A percentile compares a stretch with the other conserved stretches of the same genome.
Conservation (phyloP, 2,329 filamentous ascomycete genomes). For the Tolypocladium album region DNA sequence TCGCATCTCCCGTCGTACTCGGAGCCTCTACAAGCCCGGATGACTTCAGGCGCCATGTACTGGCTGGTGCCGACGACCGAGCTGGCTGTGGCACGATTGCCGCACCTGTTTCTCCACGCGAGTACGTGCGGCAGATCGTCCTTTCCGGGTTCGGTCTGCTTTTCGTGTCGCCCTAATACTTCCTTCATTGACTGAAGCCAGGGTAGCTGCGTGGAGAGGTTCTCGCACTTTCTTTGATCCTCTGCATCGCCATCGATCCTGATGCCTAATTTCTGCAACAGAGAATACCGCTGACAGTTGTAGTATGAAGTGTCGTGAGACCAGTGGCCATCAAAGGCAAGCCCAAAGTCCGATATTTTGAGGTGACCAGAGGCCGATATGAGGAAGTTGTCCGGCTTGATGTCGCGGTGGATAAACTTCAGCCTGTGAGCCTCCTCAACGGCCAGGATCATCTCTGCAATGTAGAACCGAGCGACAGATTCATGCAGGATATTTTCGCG, state of each 20-base stretch:
- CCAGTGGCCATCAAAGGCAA: slow-evolving; percentile 95
- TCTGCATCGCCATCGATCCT: slow-evolving; percentile 61
- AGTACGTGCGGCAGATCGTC: slow-evolving; percentile 35
- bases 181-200: slow-evolving; percentile 19
- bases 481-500: slow-evolving; percentile 78
- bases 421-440: slow-evolving; percentile 86
- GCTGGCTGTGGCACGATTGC: slow-evolving; percentile 62
- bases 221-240: slow-evolving; percentile 47
- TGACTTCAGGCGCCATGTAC: slow-evolving; percentile 98
- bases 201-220: slow-evolving; percentile 21
- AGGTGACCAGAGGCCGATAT: slow-evolving; percentile 81
- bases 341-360: slow-evolving; percentile 92
- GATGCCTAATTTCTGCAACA: slow-evolving; percentile 69
- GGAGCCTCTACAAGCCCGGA: slow-evolving; percentile 26
- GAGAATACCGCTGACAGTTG: slow-evolving; percentile 67
- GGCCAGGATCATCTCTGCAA: slow-evolving; percentile 92
- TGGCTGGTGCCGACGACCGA: slow-evolving; percentile 93
- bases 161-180: slow-evolving; percentile 20
- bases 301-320: slow-evolving; percentile 82
- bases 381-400: slow-evolving; percentile 96
- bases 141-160: slow-evolving; percentile 14
- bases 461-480: slow-evolving; percentile 69
- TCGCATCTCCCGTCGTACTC: slow-evolving; percentile 87
- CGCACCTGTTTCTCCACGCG: slow-evolving; percentile 57
- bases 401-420: slow-evolving; percentile 85